These are phyloP conservation scores for Xylariaceae sp. DNA, from an alignment of 2,329 filamentous ascomycete species.

Conservation along the genomic window DNA sequence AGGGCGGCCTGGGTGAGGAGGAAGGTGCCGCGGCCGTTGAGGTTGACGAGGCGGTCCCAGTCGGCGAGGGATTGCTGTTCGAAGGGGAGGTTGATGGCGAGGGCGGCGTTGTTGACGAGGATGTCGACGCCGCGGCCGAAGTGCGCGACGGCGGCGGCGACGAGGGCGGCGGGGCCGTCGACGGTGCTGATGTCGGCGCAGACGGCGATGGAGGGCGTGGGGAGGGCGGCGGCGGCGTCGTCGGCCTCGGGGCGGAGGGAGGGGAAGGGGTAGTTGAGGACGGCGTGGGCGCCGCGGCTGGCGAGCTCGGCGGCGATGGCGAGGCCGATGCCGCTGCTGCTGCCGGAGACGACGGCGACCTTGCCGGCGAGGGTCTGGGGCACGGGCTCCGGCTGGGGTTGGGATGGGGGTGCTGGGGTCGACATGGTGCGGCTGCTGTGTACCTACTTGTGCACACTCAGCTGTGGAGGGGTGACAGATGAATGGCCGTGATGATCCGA, in stretches of 20 bases:
- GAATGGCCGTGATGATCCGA: too few relatives aligned
- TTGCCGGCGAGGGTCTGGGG: constrained; percentile 27
- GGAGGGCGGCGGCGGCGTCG: constrained; percentile 14
- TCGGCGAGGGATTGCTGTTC: constrained; percentile 33
- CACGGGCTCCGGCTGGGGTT: neutral
- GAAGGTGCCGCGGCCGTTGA: constrained; percentile 38
- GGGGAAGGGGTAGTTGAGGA: constrained; percentile 44
- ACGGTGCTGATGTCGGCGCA: constrained; percentile 37
- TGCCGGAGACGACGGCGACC: constrained; percentile 47
- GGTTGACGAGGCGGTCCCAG: constrained; percentile 36
- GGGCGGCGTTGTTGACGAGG: constrained; percentile 30
- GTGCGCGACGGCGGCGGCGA: constrained; percentile 17
- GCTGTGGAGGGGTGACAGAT: too few relatives aligned
- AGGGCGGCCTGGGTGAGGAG: constrained; percentile 36
- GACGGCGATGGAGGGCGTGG: constrained; percentile 29
- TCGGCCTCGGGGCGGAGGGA: constrained; percentile 25
- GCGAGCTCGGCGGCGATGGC: constrained; percentile 40
- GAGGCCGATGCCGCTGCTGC: constrained; percentile 39
- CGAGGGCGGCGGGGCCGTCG: constrained; percentile 31
- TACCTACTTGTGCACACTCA: too few relatives aligned
- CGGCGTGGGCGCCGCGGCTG: constrained; percentile 40
- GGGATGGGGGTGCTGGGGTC: neutral
- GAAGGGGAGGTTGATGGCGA: constrained; percentile 34
- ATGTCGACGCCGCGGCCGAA: constrained; percentile 34
- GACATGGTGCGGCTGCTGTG: neutral